A percentile compares a stretch with the other conserved stretches of the same genome.
Evolutionary conservation across 163 green algal species (phyloP).

Genomic region (Scenedesmus sp.): DNA sequence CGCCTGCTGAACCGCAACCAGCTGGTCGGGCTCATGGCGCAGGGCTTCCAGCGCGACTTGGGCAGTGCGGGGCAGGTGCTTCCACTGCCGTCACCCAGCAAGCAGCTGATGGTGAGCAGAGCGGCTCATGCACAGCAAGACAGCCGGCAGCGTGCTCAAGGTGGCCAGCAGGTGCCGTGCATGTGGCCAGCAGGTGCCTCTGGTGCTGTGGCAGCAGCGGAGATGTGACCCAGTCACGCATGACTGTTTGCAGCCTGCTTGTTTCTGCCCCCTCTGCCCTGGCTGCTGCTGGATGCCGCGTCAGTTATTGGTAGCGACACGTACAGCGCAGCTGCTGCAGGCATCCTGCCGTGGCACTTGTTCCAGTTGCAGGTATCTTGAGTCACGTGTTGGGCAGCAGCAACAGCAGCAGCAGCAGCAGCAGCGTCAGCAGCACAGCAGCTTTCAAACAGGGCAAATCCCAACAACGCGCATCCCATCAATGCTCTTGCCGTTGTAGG

Average conservation of each 20-base stretch:
- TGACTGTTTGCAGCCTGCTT: not conserved
- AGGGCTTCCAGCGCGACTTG: constrained; percentile 85
- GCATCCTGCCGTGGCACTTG: not conserved
- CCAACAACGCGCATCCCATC: constrained; percentile 51
- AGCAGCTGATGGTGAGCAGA: constrained; percentile 71
- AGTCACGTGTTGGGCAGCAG: too few species aligned
- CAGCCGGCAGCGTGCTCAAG: not conserved
- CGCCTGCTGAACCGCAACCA: constrained; percentile 65
- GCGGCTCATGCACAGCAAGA: not conserved
- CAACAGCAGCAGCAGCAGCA: not conserved
- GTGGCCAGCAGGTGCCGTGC: not conserved
- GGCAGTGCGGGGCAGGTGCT: constrained; percentile 64
- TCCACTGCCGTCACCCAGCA: constrained; percentile 67
- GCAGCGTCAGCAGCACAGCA: too few species aligned
- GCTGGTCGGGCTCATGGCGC: constrained; percentile 83
- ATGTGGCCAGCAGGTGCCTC: too few species aligned
- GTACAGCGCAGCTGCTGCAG: not conserved
- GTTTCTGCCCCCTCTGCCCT: not conserved
- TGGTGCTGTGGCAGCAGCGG: not conserved
- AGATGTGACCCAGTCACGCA: not conserved
- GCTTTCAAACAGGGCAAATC: constrained; percentile 44
- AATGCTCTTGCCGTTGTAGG: constrained; percentile 55
- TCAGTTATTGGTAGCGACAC: not conserved
- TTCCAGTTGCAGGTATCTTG: not conserved
- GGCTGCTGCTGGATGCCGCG: not conserved